phyloP scores from a whole-genome alignment of 2,329 filamentous ascomycete genomes.

The Aspergillus sp. region DNA sequence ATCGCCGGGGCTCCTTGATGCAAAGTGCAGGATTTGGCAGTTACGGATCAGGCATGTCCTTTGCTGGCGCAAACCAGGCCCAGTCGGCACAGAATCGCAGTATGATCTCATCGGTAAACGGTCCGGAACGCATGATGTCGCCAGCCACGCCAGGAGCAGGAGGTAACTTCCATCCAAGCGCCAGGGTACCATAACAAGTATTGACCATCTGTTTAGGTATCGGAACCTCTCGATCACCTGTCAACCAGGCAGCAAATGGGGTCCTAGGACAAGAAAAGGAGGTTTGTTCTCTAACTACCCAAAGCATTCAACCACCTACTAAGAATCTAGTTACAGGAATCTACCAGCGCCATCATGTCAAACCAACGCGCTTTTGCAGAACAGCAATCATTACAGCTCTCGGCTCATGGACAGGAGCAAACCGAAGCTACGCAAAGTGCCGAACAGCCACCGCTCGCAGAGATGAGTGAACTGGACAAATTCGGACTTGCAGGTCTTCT shows the following conservation, averaged over 20 bases:
- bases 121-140: constrained; percentile 40
- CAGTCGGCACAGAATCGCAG: constrained; percentile 35
- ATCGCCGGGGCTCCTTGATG: constrained; percentile 51
- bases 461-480: constrained; percentile 61
- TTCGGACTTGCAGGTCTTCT: constrained; percentile 62
- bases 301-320: not conserved
- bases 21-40: constrained; percentile 49
- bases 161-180: constrained; percentile 17
- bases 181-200: not conserved
- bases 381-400: constrained; percentile 37
- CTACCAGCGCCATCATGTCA: constrained; percentile 33
- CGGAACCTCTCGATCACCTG: constrained; percentile 42
- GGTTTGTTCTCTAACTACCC: constrained; percentile 14
- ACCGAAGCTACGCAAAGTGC: constrained; percentile 31
- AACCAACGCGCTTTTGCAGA: constrained; percentile 35
- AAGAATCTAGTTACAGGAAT: constrained; percentile 30
- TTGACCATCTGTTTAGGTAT: constrained; percentile 28
- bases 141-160: constrained; percentile 29
- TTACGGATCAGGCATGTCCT: constrained; percentile 41
- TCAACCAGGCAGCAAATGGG: constrained; percentile 44
- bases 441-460: constrained; percentile 46
- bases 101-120: constrained; percentile 37
- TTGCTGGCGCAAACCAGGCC: constrained; percentile 43
- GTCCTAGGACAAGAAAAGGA: constrained; percentile 45
- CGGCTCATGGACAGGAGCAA: constrained; percentile 36